phyloP scores from a whole-genome alignment of 192 early-diverging fungal species.

The Thamnidium elegans region DNA sequence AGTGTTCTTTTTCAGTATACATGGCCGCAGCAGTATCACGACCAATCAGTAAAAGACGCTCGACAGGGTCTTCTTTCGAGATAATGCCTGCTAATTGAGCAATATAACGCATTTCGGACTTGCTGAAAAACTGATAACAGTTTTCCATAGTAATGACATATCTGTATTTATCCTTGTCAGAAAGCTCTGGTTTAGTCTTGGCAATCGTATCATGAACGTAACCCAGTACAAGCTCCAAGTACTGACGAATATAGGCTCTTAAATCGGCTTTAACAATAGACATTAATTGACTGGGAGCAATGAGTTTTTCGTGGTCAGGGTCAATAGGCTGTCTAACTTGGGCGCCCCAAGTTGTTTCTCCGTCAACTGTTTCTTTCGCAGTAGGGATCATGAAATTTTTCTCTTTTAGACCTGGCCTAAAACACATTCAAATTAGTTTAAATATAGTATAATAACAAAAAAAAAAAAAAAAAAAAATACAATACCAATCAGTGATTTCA shows the following conservation, averaged over 20 bases:
- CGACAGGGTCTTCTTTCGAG: constrained; percentile 28
- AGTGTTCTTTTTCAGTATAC: constrained; percentile 36
- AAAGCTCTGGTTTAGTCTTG: not conserved
- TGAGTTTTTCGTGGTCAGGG: not conserved
- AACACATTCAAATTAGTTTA: no score
- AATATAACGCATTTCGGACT: constrained; percentile 38
- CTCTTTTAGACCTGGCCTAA: not conserved
- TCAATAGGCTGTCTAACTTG: not conserved
- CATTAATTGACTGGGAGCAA: not conserved
- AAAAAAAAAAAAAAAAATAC: no score
- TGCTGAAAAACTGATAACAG: constrained; percentile 17
- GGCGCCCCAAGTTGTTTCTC: not conserved
- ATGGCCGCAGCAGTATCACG: constrained; percentile 43
- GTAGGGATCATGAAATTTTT: not conserved
- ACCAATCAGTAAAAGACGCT: constrained; percentile 39
- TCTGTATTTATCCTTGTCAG: not conserved
- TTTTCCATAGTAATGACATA: constrained; percentile 13
- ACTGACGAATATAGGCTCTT: not conserved
- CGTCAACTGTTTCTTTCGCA: not conserved
- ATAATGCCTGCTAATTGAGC: constrained; percentile 39
- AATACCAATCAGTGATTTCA: not conserved
- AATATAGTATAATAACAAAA: no score
- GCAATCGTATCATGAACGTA: not conserved
- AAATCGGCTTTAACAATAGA: not conserved
- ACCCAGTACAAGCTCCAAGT: not conserved